A percentile compares a stretch with the other conserved stretches of the same genome.
These are phyloP conservation scores for Trichoderma cornu-damae DNA, from an alignment of 2,329 filamentous ascomycete species.

Conservation along the genomic window DNA sequence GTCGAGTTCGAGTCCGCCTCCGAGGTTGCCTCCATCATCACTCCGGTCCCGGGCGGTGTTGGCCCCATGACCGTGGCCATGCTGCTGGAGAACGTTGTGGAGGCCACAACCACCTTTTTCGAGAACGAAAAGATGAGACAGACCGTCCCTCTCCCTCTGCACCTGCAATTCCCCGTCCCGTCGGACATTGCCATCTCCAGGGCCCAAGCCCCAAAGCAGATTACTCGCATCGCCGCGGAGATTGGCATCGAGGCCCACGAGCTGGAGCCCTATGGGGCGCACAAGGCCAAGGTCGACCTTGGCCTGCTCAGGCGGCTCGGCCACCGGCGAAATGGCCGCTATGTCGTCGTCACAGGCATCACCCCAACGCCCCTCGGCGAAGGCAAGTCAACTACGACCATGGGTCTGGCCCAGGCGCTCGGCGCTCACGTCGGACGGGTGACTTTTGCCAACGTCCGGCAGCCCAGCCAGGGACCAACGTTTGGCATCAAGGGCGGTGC, in stretches of 20 bases:
- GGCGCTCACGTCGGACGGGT: slow-evolving; percentile 82
- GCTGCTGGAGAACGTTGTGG: slow-evolving; percentile 92
- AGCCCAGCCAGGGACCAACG: slow-evolving; percentile 94
- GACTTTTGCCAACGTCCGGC: slow-evolving; percentile 92
- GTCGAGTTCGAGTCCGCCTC: slow-evolving; percentile 84
- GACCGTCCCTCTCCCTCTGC: slow-evolving; percentile 78
- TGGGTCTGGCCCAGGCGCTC: slow-evolving; percentile 89
- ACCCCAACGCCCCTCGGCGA: slow-evolving; percentile 95
- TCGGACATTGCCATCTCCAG: slow-evolving; percentile 92
- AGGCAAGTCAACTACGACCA: slow-evolving; percentile 96
- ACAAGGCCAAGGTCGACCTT: slow-evolving; percentile 94
- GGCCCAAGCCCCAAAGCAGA: slow-evolving; percentile 84
- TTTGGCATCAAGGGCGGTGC: slow-evolving; percentile 99
- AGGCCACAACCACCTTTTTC: slow-evolving; percentile 75
- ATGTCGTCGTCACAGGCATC: slow-evolving; percentile 90
- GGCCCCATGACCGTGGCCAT: slow-evolving; percentile 99
- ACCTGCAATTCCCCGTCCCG: slow-evolving; percentile 75
- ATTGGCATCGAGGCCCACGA: slow-evolving; percentile 84
- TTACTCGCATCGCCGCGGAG: slow-evolving; percentile 78
- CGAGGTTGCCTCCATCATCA: slow-evolving; percentile 86
- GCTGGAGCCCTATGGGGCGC: slow-evolving; percentile 87
- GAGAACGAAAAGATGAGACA: slow-evolving; percentile 75
- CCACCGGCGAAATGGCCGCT: slow-evolving; percentile 83
- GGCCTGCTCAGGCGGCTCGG: slow-evolving; percentile 74
- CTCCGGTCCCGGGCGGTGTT: slow-evolving; percentile 92